These are phyloP conservation scores for Entonaema liquescens DNA, from an alignment of 495 filamentous ascomycete species.

Conservation along the genomic window DNA sequence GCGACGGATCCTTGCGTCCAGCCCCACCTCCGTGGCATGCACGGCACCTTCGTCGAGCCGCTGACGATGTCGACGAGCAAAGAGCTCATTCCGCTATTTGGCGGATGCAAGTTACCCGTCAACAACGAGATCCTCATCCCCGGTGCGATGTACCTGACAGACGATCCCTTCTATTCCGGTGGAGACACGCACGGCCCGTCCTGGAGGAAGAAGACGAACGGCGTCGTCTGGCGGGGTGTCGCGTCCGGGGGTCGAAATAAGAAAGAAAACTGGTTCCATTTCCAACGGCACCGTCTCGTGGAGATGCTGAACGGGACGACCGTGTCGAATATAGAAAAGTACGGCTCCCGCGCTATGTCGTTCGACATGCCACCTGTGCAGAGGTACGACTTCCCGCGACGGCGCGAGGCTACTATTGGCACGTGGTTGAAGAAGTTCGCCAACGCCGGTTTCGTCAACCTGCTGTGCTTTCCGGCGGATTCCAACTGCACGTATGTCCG, in stretches of 20 bases:
- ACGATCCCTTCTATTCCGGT: constrained; percentile 68
- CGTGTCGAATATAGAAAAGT: constrained; percentile 55
- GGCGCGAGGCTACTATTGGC: constrained; percentile 42
- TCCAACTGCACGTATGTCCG: constrained; percentile 53
- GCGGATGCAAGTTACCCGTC: constrained; percentile 76
- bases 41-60: constrained; percentile 76
- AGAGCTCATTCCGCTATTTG: constrained; percentile 74
- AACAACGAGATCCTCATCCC: constrained; percentile 87
- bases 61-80: constrained; percentile 63
- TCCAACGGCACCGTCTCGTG: constrained; percentile 79
- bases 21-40: constrained; percentile 64
- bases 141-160: constrained; percentile 76
- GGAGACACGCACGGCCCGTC: constrained; percentile 56
- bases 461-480: constrained; percentile 46
- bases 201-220: constrained; percentile 66
- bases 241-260: constrained; percentile 74
- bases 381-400: constrained; percentile 47
- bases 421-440: constrained; percentile 51
- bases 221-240: constrained; percentile 74
- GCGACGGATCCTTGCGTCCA: constrained; percentile 69
- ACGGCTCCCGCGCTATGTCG: constrained; percentile 44
- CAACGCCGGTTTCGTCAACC: constrained; percentile 53
- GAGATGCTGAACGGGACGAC: constrained; percentile 72
- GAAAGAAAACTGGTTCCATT: constrained; percentile 69
- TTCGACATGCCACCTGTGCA: constrained; percentile 50